phyloP scores from a whole-genome alignment of 2,329 filamentous ascomycete genomes.

The Drechslerella stenobrocha region DNA sequence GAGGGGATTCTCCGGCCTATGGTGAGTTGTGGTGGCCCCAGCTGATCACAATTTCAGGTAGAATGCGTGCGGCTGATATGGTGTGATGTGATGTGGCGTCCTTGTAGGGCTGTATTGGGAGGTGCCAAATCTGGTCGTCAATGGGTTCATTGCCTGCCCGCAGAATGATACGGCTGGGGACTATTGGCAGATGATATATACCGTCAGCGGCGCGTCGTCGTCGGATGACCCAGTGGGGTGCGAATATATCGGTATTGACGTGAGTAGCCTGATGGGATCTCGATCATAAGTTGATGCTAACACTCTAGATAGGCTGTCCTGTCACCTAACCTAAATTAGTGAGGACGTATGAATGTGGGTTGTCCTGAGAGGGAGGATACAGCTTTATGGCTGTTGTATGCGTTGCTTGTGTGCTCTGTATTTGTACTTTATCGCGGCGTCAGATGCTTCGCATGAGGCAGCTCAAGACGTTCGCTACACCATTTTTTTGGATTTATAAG shows the following conservation, averaged over 20 bases:
- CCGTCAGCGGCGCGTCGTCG: slow-evolving; percentile 20
- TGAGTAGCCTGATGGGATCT: slow-evolving; percentile 12
- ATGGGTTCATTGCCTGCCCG: slow-evolving; percentile 38
- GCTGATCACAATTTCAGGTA: neutral
- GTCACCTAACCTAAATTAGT: neutral
- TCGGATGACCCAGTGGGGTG: slow-evolving; percentile 20
- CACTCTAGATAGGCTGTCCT: slow-evolving; percentile 11
- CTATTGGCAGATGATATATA: slow-evolving; percentile 44
- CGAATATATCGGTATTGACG: slow-evolving; percentile 41
- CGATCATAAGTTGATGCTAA: no score
- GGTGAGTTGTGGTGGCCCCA: no score
- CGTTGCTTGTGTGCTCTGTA: no score
- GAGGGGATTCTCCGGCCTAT: slow-evolving; percentile 31
- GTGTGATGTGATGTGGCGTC: neutral
- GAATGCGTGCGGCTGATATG: neutral
- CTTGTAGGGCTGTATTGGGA: slow-evolving; percentile 22
- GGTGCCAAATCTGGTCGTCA: slow-evolving; percentile 22
- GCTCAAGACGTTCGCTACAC: no score
- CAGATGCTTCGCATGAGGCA: no score
- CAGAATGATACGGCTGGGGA: slow-evolving; percentile 17
- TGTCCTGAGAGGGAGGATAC: no score
- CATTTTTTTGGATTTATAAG: no score
- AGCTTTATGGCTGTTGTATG: no score
- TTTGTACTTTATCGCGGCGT: no score
- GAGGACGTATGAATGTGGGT: no score